Conservation (phyloP, 2,329 filamentous ascomycete genomes). For the Sarocladium kiliense region DNA sequence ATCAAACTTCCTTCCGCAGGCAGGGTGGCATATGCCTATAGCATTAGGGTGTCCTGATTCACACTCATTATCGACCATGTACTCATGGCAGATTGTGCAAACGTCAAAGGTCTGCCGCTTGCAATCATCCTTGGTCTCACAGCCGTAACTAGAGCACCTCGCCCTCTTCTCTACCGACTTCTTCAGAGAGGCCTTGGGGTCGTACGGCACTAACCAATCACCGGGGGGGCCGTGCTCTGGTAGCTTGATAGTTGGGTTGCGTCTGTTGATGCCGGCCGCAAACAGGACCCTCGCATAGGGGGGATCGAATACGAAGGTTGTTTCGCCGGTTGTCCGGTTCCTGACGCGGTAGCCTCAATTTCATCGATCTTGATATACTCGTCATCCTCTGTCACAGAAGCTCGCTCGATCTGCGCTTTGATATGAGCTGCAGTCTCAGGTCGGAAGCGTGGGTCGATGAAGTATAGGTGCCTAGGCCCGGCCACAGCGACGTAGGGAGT, state of each 20-base stretch:
- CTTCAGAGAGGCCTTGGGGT: not conserved
- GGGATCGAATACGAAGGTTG: constrained; percentile 14
- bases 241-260: constrained; percentile 11
- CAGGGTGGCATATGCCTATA: constrained; percentile 1
- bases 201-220: constrained; percentile 12
- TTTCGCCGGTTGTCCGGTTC: not conserved
- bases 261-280: constrained; percentile 13
- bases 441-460: constrained; percentile 13
- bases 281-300: constrained; percentile 12
- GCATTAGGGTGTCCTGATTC: not conserved
- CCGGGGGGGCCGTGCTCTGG: constrained; percentile 10
- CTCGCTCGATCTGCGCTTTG: constrained; percentile 13
- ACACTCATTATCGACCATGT: not conserved
- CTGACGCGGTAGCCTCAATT: constrained; percentile 6
- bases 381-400: constrained; percentile 4
- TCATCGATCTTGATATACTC: constrained; percentile 7
- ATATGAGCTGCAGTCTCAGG: constrained; percentile 12
- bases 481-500: constrained; percentile 14
- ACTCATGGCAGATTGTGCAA: not conserved
- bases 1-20: constrained; percentile 2
- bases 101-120: not conserved
- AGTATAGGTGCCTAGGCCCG: constrained; percentile 12
- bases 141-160: not conserved
- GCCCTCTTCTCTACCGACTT: not conserved
- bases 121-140: not conserved